Evolutionary conservation across 139 green algal genomes (phyloP).

Genomic region (Chlamydomonas sp.): DNA sequence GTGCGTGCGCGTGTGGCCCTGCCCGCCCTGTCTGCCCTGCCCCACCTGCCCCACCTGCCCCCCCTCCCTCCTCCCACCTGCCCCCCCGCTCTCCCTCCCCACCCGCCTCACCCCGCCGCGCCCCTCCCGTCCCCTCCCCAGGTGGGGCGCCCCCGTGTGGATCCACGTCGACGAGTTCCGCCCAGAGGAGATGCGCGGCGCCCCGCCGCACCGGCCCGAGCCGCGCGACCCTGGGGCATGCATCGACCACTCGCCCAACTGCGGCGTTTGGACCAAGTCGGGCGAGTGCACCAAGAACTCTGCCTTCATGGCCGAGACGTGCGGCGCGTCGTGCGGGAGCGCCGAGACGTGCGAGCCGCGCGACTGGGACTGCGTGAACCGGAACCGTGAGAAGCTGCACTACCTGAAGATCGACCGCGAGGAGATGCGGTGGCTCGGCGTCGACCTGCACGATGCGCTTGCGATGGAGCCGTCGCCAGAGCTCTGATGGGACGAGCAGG

Average conservation of each 20-base stretch:
- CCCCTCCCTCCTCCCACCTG: too few species aligned
- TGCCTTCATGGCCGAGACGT: conserved; percentile 18
- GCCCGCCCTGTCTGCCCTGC: too few species aligned
- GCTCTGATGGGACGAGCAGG: neutral
- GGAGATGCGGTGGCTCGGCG: conserved; percentile 8
- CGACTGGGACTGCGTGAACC: conserved; percentile 12
- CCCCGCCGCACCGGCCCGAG: neutral
- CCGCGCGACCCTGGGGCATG: conserved; percentile 12
- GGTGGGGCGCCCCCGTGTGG: conserved; percentile 10
- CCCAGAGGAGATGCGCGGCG: neutral
- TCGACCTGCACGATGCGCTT: neutral
- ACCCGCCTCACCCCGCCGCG: too few species aligned
- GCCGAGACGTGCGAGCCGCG: conserved; percentile 1
- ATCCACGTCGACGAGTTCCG: conserved; percentile 15
- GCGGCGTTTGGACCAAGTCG: conserved; percentile 1
- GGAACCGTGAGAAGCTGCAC: conserved; percentile 8
- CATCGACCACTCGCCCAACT: conserved; percentile 4
- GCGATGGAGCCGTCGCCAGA: neutral
- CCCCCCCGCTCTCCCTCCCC: too few species aligned
- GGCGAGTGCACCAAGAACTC: conserved; percentile 21
- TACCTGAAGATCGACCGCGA: conserved; percentile 14
- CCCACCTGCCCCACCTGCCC: too few species aligned
- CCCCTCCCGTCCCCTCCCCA: too few species aligned
- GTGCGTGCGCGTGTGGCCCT: too few species aligned
- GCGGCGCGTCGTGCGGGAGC: conserved; percentile 12